Base-by-base conservation (phyloP, 768 basidiomycete species). In the Lentinula guzmanii region DNA sequence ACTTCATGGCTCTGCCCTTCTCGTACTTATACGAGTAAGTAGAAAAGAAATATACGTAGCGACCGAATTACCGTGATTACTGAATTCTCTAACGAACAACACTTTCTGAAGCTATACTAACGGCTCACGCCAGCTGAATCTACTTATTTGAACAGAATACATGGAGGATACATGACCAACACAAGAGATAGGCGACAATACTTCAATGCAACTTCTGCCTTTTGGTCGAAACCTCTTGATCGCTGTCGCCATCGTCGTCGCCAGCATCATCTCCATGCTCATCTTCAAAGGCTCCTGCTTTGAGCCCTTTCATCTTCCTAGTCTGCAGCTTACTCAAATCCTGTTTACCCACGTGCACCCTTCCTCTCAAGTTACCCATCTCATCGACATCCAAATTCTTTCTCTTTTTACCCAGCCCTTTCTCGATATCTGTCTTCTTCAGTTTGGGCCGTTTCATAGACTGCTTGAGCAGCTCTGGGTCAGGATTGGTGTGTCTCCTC, bases 371-470 rank as follows among this genome's bases (percentile, higher is more conserved):
- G 71, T 99, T 93, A 61, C 97, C 97, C 96, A 98, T 97, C 74
- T 92, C 93, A 78, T 99, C 96, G 68, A 94, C 91, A 77, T 94
- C 93, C 74, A 93, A 70, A 70, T 99, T 99, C 85, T 94, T 95
- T 74, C 81, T 84, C 81, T 91, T 92, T 82, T 91, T 92, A n/a
- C 92, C 93, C 9, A 93, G 69, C 0, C 94, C 93, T 71, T 82
- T 86, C 76, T 91, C 93, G 52, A 96, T 76, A 39, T 95, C 91
- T 62, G 81, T 82, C 79, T 96, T 95, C 77, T 90, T 91, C 64
- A 98, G 66, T 78, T 95, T 97, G 15, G 92, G 90, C 62, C 87
- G 80, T 71, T 79, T 90, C 80, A 93, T 81, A 11, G 95, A 92
- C 63, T 80, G 82, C 73, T 91, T 93, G 75, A 87, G 77, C 68